Base-by-base conservation (phyloP, 257 asterid species). In the Verbascum thapsus region DNA sequence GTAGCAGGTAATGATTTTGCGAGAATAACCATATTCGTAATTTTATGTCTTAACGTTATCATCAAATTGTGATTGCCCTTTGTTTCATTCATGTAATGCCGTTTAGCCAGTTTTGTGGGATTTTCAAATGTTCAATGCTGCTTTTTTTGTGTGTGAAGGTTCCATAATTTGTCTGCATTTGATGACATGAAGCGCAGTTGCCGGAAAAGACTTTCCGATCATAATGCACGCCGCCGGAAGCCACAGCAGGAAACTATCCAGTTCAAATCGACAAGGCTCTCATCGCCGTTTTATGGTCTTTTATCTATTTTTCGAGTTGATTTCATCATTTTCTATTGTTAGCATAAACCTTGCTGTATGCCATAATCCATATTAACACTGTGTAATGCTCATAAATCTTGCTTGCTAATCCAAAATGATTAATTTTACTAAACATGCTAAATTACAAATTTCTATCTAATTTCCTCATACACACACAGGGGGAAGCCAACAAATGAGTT, bases 161-260 rank as follows among this genome's bases (percentile, higher is more conserved):
- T 92, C 87, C 99, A 92, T 74, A 75, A 78, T 67, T 67, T 89
- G 76, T 64, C 85, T 5, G 96, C 87, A 34, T 92, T 92, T 72
- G 99, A 92, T 59, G 95, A 83, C 5, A 89, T 77, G 80, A 92
- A 92, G 82, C 86, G 99, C 58, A 92, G 99, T 78, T 92, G 99
- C 72, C 76, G 99, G 38, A 82, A 91, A 71, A 76, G 96, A 67
- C 97, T 92, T 42, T 81, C 87, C 67, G 97, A 92, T 78, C 99
- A 91, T 72, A 91, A 91, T 74, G 90, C 96, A 44, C 78, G 98
- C 10, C 95, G 98, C 54, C 87, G 98, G 69, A 91, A 88, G 76
- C 95, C 96, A 17, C 88, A 76, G 58, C 94, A 78, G 72, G 95
- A 91, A 56, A 68, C 87, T 3, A 61, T 84, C 45, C 88, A 77